A percentile compares a stretch with the other conserved stretches of the same genome.
These are phyloP conservation scores for Diaporthe humulicola DNA, from an alignment of 2,329 filamentous ascomycete genomes.

Conservation along the genomic window DNA sequence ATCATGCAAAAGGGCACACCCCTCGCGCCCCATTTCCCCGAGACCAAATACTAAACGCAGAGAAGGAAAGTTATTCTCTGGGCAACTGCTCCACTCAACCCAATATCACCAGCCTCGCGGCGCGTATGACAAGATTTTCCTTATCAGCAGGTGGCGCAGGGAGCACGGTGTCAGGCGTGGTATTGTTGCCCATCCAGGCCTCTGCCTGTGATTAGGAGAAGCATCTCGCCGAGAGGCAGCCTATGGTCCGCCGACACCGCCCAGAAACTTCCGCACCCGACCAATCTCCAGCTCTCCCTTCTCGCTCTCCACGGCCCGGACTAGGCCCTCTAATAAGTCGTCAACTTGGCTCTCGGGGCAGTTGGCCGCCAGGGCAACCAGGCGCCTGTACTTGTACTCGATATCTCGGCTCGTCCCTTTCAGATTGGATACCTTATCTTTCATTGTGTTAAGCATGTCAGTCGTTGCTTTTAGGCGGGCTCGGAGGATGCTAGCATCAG, in stretches of 20 bases:
- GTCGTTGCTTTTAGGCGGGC: constrained; percentile 79
- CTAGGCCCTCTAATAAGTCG: constrained; percentile 80
- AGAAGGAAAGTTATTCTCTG: not conserved
- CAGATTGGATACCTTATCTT: constrained; percentile 77
- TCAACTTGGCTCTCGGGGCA: constrained; percentile 86
- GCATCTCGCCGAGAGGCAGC: not conserved
- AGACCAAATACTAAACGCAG: not conserved
- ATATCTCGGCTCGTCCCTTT: constrained; percentile 86
- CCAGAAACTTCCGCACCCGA: constrained; percentile 82
- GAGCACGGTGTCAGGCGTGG: not conserved
- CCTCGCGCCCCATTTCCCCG: not conserved
- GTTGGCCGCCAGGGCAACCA: constrained; percentile 88
- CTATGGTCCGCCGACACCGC: constrained; percentile 76
- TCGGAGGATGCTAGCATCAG: constrained; percentile 71
- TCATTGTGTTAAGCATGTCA: constrained; percentile 75
- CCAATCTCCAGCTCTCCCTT: constrained; percentile 80
- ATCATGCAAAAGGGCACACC: constrained; percentile 20
- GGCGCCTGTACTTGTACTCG: constrained; percentile 88
- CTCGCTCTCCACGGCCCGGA: constrained; percentile 92
- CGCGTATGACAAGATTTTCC: not conserved
- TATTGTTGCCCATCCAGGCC: not conserved
- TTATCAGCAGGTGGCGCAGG: too few species aligned
- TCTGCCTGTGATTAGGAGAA: not conserved
- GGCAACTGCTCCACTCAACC: not conserved
- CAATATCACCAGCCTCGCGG: too few species aligned